Evolutionary conservation across 31 red algal genomes (phyloP), one percentile per base, ranked within the genome.

Genomic region (Endocladia muricata): DNA sequence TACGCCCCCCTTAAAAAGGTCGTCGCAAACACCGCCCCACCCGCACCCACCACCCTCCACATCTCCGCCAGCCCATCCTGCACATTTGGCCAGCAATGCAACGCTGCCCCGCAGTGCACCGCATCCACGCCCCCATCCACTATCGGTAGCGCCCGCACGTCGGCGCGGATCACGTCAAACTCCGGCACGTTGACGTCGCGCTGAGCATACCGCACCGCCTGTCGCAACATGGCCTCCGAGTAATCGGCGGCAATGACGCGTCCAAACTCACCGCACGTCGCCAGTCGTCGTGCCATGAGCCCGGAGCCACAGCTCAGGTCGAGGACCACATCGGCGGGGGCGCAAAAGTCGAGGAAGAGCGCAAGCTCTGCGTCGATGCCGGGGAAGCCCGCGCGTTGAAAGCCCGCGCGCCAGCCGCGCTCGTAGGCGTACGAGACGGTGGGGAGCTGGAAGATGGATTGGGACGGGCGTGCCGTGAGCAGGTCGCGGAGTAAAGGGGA

Each of bases 11-110:
- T 86, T 8, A 88, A 67, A 73, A 98, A 94, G 25, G 96, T 98
- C 9, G 91, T 98, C 22, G 91, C 96, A 37, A 98, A 91, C 28
- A 91, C 70, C 28, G 51, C 49, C 11, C 91, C 96, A 11, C 91
- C 91, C 23, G 87, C 88, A 42, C 79, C 58, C 31, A 94, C 37
- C 6, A 98, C 84, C 32, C 96, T 55, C 7, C 44, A 28, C 36
- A 94, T 41, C 68, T 98, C 96, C 17, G 61, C 47, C 55, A 98
- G 61, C 1, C 76, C 96, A 66, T 94, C 96, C 59, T 92, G 91
- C 37, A 94, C 75, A 51, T 55, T 49, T 25, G 91, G 91, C 83
- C 85, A 98, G 73, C 91, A 94, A 68, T 98, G 96, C 11, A 98
- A 63, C 26, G 96, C 96, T 41, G 96, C 96, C 36, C 96, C 88